Percentiles rank a stretch among this genome's conserved stretches.
These are phyloP conservation scores for Fusarium zealandicum DNA, from an alignment of 2,329 filamentous ascomycete genomes.

Conservation along the genomic window DNA sequence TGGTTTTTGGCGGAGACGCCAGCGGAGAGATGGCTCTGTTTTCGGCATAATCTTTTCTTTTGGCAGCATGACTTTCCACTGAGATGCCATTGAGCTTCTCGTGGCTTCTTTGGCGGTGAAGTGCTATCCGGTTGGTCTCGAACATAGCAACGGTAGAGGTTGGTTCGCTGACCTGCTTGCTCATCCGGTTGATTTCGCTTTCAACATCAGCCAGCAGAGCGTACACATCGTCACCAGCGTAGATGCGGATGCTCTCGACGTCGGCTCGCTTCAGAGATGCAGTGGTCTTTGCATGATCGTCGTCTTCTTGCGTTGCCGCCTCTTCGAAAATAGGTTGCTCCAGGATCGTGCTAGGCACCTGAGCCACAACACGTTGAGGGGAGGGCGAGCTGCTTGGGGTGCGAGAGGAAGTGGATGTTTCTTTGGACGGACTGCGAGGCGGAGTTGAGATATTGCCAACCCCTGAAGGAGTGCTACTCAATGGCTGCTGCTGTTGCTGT, in stretches of 20 bases:
- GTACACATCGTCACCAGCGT: constrained; percentile 72
- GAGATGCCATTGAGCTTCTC: constrained; percentile 55
- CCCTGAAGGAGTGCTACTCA: constrained; percentile 49
- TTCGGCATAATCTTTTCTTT: constrained; percentile 38
- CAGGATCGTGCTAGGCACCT: constrained; percentile 63
- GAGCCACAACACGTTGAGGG: constrained; percentile 59
- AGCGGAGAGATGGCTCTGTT: constrained; percentile 40
- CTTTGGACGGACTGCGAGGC: constrained; percentile 65
- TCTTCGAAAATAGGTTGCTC: constrained; percentile 59
- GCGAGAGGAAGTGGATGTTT: constrained; percentile 43
- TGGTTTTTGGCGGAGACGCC: constrained; percentile 45
- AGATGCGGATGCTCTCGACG: constrained; percentile 72
- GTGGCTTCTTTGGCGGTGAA: constrained; percentile 60
- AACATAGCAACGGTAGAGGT: constrained; percentile 3
- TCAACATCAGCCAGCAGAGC: constrained; percentile 72
- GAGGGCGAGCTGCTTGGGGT: constrained; percentile 53
- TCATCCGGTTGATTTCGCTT: constrained; percentile 50
- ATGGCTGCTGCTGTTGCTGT: constrained; percentile 48
- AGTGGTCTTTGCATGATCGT: constrained; percentile 38
- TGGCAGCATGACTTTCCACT: constrained; percentile 22
- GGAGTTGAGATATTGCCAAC: constrained; percentile 61
- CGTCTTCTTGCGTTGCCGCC: constrained; percentile 38
- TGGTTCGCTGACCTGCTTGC: constrained; percentile 30
- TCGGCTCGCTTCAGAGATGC: constrained; percentile 48
- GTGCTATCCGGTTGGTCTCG: constrained; percentile 46